These are phyloP conservation scores for Sporothrix sp. DNA, from an alignment of 2,329 filamentous ascomycete species.

Conservation along the genomic window DNA sequence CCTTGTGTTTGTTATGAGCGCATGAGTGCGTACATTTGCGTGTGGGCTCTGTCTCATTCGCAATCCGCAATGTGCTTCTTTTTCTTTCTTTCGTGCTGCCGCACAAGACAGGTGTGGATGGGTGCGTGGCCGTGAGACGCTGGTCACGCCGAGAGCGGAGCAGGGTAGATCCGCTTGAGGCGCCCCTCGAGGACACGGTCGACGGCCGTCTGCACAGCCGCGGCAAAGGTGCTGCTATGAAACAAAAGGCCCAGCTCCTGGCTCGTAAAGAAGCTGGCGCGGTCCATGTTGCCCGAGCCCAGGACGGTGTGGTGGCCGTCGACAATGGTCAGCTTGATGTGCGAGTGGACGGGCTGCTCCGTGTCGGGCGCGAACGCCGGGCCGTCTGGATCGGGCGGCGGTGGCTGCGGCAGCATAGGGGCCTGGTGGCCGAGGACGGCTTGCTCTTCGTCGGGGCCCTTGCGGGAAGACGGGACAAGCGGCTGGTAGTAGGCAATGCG, in stretches of 20 bases:
- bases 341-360: slow-evolving; percentile 59
- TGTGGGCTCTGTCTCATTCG: too few species aligned
- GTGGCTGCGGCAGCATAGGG: not conserved
- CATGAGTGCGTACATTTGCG: too few species aligned
- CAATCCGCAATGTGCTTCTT: too few species aligned
- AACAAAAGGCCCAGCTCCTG: slow-evolving; percentile 67
- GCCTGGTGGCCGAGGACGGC: not conserved
- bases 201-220: slow-evolving; percentile 23
- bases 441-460: slow-evolving; percentile 13
- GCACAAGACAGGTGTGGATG: too few species aligned
- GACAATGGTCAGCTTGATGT: slow-evolving; percentile 68
- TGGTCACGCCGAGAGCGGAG: not conserved
- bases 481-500: slow-evolving; percentile 49
- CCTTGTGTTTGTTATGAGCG: too few species aligned
- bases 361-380: slow-evolving; percentile 20
- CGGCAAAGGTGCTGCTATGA: slow-evolving; percentile 28
- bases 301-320: slow-evolving; percentile 59
- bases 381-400: not conserved
- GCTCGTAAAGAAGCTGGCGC: slow-evolving; percentile 78
- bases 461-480: not conserved
- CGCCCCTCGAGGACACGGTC: slow-evolving; percentile 27
- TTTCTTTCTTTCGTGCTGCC: not conserved
- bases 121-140: too few species aligned
- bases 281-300: slow-evolving; percentile 76
- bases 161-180: slow-evolving; percentile 13